Evolutionary conservation across 768 basidiomycete genomes (phyloP), one percentile per base, ranked within the genome.

Genomic region (Macrolepiota fuliginosa): DNA sequence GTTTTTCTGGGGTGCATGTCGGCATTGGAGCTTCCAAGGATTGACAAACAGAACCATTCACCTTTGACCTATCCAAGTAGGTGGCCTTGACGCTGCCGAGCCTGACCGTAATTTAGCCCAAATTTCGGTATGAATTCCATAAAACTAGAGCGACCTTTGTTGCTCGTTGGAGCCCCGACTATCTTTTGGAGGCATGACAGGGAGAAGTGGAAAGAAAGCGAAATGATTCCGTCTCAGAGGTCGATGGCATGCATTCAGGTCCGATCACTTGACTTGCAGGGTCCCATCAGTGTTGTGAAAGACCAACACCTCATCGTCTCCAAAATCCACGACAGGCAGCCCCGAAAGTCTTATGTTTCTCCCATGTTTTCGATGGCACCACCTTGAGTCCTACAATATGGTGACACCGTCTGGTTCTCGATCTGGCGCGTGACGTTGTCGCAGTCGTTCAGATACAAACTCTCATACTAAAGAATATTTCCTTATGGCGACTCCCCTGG

Each of bases 161-260:
- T 37, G 45, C 22, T 55, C 53, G 12, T 10, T 35, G 29, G 60
- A 54, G 42, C 32, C 32, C 37, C 7, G 25, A 15, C 13, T 29
- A 39, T 54, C 35, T 42, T 61, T 61, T 12, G 53, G 52, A 19
- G 60, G 45, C 60, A 61, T 61, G 53, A n/a, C 19, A 40, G 60
- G 42, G 40, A 42, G 39, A 24, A 24, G 7, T 11, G 24, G 24
- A n/a, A 47, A 36, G 56, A 49, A 35, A 52, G 17, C 13, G 49
- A 51, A n/a, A 17, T 25, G 32, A 50, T 58, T 15, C 47, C 47
- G 27, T 25, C 32, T 35, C 27, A 19, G 27, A 17, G 4, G 29
- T 37, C 49, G 47, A 40, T 19, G 7, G 4, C 17, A n/a, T 37
- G n/a, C 52, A 36, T 58, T 22, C 56, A 58, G 13, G 45, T 58